Conservation (phyloP, 2,329 filamentous ascomycete species). For the Claviceps purpurea region DNA sequence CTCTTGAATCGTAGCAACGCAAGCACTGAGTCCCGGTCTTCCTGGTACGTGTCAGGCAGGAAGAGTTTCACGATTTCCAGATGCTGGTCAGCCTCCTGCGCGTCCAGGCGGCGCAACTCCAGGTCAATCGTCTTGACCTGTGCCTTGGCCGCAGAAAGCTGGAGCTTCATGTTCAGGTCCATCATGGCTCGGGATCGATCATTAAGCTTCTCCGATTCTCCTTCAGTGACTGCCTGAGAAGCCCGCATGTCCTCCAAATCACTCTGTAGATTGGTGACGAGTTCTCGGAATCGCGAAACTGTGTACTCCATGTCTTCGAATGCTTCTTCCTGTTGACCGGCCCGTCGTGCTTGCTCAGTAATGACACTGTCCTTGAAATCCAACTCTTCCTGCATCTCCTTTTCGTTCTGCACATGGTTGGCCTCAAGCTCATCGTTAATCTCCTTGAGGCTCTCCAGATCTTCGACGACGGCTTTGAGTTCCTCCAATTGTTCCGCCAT, state of each 20-base stretch:
- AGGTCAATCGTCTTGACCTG: slow-evolving; percentile 91
- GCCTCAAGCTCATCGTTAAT: slow-evolving; percentile 89
- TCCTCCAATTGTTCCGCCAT: slow-evolving; percentile 76
- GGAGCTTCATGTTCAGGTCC: slow-evolving; percentile 90
- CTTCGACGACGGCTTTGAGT: slow-evolving; percentile 67
- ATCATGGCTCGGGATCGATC: slow-evolving; percentile 86
- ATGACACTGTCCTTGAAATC: slow-evolving; percentile 79
- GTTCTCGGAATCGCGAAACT: slow-evolving; percentile 72
- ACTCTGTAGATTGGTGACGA: slow-evolving; percentile 72
- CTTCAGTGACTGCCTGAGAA: slow-evolving; percentile 83
- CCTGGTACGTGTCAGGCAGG: slow-evolving; percentile 69
- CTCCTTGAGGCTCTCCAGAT: slow-evolving; percentile 80
- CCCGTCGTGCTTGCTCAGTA: slow-evolving; percentile 62
- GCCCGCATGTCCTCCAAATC: slow-evolving; percentile 87
- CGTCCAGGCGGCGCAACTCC: slow-evolving; percentile 74
- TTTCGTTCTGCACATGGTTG: slow-evolving; percentile 85
- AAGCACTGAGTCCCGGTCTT: slow-evolving; percentile 74
- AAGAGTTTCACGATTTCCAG: slow-evolving; percentile 81
- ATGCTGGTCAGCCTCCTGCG: slow-evolving; percentile 78
- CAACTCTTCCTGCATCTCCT: slow-evolving; percentile 86
- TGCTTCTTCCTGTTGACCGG: slow-evolving; percentile 61
- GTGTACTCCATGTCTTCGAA: slow-evolving; percentile 87
- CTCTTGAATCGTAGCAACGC: slow-evolving; percentile 80
- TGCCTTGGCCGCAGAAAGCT: slow-evolving; percentile 77
- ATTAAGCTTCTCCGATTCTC: slow-evolving; percentile 81